A percentile compares a stretch with the other conserved stretches of the same genome.
Evolutionary conservation across 441 rosid genomes (phyloP).

Genomic region (Erysimum cheiri): DNA sequence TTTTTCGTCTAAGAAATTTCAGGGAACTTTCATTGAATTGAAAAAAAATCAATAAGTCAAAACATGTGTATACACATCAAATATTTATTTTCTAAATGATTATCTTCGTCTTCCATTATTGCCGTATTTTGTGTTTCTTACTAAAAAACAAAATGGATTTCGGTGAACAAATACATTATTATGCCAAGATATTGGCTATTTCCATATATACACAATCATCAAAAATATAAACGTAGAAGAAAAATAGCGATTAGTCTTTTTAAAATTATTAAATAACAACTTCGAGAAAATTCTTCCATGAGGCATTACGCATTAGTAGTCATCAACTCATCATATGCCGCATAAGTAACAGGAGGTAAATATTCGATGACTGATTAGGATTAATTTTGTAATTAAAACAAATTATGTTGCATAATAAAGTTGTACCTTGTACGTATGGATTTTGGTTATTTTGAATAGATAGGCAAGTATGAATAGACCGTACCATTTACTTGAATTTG

Average conservation of each 20-base stretch:
- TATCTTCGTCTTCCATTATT: neutral
- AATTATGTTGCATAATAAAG: neutral
- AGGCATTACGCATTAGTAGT: no score
- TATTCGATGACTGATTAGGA: no score
- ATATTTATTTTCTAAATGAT: neutral
- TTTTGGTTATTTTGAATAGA: neutral
- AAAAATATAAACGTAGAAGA: neutral
- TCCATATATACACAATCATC: no score
- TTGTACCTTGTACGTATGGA: neutral
- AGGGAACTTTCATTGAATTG: neutral
- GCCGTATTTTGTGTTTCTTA: no score
- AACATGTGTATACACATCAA: conserved; percentile 2
- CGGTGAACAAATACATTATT: neutral
- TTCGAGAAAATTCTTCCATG: neutral
- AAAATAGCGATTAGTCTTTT: neutral
- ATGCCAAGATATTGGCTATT: neutral
- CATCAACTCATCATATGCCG: neutral
- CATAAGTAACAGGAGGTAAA: no score
- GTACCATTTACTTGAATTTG: neutral
- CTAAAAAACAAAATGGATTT: neutral
- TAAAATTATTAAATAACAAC: neutral
- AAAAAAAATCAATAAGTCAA: conserved; percentile 7
- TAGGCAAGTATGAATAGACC: neutral
- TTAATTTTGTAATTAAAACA: neutral
- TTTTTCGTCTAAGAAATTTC: no score